Conservation (phyloP, 2,329 filamentous ascomycete species). For the Ophiosphaerella korrae region DNA sequence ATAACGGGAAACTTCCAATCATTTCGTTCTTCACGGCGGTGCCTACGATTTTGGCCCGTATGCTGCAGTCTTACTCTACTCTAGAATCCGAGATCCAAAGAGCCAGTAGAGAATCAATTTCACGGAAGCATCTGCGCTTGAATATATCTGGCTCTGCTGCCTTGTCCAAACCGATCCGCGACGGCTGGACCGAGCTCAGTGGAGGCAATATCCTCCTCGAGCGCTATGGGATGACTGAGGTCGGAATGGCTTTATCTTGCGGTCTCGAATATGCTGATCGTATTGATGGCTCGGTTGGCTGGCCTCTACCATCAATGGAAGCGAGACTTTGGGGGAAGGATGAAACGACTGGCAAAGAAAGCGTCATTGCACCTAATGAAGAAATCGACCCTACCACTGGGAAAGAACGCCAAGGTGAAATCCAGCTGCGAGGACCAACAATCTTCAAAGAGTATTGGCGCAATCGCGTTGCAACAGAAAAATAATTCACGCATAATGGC, state of each 20-base stretch:
- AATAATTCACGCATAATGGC: conserved; percentile 73
- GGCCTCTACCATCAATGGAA: conserved; percentile 87
- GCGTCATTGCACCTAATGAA: not conserved
- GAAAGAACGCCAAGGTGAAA: conserved; percentile 80
- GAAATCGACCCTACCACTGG: conserved; percentile 44
- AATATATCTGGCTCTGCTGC: conserved; percentile 95
- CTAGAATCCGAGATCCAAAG: not conserved
- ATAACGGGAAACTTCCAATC: conserved; percentile 13
- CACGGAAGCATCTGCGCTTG: not conserved
- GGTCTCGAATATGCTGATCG: conserved; percentile 77
- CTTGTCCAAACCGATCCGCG: conserved; percentile 84
- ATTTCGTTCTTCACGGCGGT: conserved; percentile 97
- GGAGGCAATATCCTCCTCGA: conserved; percentile 89
- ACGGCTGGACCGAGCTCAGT: conserved; percentile 80
- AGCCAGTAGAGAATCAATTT: not conserved
- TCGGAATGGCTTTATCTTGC: conserved; percentile 96
- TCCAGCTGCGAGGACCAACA: conserved; percentile 88
- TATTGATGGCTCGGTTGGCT: conserved; percentile 89
- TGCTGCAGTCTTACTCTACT: conserved; percentile 63
- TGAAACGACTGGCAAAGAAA: not conserved
- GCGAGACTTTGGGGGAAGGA: conserved; percentile 64
- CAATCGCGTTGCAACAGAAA: conserved; percentile 79
- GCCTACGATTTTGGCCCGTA: conserved; percentile 89
- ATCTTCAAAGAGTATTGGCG: conserved; percentile 93
- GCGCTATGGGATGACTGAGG: conserved; percentile 98